A percentile compares a stretch with the other conserved stretches of the same genome.
Conservation (phyloP, 495 filamentous ascomycete genomes). For the Aspergillus nanangensis region DNA sequence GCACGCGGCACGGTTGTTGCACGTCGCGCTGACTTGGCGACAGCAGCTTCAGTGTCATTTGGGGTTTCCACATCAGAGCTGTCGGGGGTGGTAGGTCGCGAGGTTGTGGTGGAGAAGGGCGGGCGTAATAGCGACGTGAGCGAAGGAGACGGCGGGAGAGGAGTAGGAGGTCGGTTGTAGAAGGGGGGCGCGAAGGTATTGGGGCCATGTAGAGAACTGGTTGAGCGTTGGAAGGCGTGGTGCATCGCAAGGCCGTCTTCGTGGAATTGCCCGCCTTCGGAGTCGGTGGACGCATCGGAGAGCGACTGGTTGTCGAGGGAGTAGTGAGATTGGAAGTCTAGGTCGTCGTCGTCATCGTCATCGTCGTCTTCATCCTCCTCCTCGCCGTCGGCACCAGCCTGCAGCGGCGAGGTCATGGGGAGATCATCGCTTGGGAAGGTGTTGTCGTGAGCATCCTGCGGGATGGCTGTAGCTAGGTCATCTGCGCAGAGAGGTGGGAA, state of each 20-base stretch:
- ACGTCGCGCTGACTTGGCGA: constrained; percentile 57
- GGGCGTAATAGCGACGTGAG: constrained; percentile 91
- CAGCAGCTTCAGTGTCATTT: constrained; percentile 57
- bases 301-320: constrained; percentile 36
- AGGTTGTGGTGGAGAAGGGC: constrained; percentile 63
- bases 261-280: constrained; percentile 30
- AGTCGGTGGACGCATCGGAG: constrained; percentile 36
- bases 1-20: constrained; percentile 79
- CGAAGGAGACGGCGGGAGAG: constrained; percentile 88
- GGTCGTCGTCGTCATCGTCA: constrained; percentile 24
- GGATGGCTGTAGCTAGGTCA: constrained; percentile 17
- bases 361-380: constrained; percentile 1
- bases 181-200: constrained; percentile 79
- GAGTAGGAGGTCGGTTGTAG: constrained; percentile 83
- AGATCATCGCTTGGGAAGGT: constrained; percentile 8
- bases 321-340: constrained; percentile 45
- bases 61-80: constrained; percentile 77
- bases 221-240: constrained; percentile 39
- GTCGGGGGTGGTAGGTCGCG: constrained; percentile 86
- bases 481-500: constrained; percentile 34
- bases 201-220: constrained; percentile 38
- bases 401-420: neutral
- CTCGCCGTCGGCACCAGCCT: neutral
- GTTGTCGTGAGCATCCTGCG: constrained; percentile 21
- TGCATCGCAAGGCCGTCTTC: constrained; percentile 31